Conservation (phyloP, 768 basidiomycete genomes). For the Mrakia blollopis region DNA sequence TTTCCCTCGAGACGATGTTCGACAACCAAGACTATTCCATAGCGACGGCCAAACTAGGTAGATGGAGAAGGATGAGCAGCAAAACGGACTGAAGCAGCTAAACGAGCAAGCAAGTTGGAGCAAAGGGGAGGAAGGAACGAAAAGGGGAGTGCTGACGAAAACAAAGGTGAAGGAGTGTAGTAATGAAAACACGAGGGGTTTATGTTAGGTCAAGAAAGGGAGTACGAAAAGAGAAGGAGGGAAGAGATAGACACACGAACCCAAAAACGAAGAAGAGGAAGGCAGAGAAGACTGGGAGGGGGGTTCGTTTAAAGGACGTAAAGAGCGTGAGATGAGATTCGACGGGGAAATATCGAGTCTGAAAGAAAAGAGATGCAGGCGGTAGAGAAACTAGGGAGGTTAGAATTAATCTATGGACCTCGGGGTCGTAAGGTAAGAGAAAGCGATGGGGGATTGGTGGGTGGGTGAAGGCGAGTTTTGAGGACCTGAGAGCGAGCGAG, state of each 20-base stretch:
- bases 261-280: not conserved
- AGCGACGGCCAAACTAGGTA: too few species aligned
- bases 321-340: conserved; percentile 57
- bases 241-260: not conserved
- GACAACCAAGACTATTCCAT: too few species aligned
- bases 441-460: not conserved
- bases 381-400: not conserved
- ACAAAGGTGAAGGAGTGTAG: too few species aligned
- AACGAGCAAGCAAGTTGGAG: too few species aligned
- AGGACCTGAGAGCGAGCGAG: not conserved
- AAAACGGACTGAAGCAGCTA: too few species aligned
- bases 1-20: too few species aligned
- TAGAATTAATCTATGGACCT: not conserved
- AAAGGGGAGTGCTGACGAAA: too few species aligned
- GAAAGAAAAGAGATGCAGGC: conserved; percentile 54
- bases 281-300: conserved; percentile 11
- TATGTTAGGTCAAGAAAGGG: not conserved
- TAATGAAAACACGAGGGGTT: not conserved
- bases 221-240: not conserved
- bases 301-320: conserved; percentile 26
- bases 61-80: too few species aligned
- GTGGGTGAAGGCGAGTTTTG: conserved; percentile 1
- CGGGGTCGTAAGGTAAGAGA: not conserved
- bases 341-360: conserved; percentile 48
- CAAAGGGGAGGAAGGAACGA: too few species aligned